phyloP scores from a whole-genome alignment of 768 basidiomycete genomes.

The Rhodotorula babjevae region DNA sequence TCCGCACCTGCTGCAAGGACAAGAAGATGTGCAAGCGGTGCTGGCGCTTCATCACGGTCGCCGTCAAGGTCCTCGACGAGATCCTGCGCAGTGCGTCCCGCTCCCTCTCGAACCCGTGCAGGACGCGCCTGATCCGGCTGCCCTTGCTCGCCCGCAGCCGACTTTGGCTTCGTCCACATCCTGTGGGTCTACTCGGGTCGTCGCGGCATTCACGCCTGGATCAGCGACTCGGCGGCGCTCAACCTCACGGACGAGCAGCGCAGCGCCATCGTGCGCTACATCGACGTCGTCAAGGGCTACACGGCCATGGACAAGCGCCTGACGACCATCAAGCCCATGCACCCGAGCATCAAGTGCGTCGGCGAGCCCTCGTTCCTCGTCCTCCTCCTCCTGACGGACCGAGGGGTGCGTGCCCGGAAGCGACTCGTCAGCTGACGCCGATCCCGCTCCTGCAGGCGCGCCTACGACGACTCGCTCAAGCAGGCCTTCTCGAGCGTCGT shows the following conservation, averaged over 20 bases:
- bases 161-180: conserved; percentile 84
- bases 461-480: conserved; percentile 47
- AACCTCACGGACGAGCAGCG: conserved; percentile 86
- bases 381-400: background rate
- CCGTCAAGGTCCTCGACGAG: conserved; percentile 77
- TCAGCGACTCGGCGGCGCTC: conserved; percentile 82
- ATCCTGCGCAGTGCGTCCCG: conserved; percentile 58
- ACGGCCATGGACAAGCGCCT: conserved; percentile 78
- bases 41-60: conserved; percentile 90
- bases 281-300: conserved; percentile 76
- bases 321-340: conserved; percentile 62
- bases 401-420: too few species aligned
- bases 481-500: conserved; percentile 63
- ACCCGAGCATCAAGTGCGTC: conserved; percentile 68
- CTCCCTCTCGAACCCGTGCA: too few species aligned
- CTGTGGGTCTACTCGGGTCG: conserved; percentile 99
- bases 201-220: conserved; percentile 97
- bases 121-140: too few species aligned
- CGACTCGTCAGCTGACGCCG: background rate
- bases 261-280: conserved; percentile 74
- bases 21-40: conserved; percentile 86
- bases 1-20: conserved; percentile 89
- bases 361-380: background rate
- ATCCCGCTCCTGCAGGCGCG: background rate
- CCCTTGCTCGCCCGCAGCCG: conserved; percentile 50